These are phyloP conservation scores for Galium porrigens DNA, from an alignment of 305 asterid genomes.

Conservation along the genomic window DNA sequence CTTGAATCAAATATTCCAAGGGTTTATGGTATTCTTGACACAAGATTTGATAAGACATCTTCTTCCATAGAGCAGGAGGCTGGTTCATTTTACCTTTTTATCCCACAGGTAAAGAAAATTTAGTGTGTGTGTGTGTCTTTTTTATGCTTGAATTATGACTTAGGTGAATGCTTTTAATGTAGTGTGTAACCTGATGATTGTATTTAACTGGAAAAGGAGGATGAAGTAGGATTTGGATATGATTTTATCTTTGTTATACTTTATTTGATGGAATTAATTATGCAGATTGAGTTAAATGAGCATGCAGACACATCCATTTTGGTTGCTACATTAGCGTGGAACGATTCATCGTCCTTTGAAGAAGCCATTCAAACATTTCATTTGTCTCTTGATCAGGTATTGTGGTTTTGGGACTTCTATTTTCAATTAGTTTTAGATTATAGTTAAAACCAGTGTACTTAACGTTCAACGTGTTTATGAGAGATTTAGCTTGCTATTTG, in stretches of 20 bases:
- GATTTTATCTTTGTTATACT: background rate
- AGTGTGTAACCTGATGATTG: background rate
- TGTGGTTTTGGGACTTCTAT: conserved; percentile 17
- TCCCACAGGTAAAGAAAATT: conserved; percentile 52
- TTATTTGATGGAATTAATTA: background rate
- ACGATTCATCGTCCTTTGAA: conserved; percentile 37
- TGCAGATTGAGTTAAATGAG: conserved; percentile 78
- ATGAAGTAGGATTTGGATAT: background rate
- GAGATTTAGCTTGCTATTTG: conserved; percentile 1
- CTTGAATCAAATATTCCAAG: conserved; percentile 51
- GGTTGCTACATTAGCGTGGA: conserved; percentile 67
- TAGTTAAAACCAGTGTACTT: background rate
- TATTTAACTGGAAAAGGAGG: background rate
- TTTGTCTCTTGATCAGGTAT: conserved; percentile 59
- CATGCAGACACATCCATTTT: conserved; percentile 51
- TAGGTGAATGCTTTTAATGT: conserved; percentile 5
- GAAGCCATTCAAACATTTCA: conserved; percentile 48
- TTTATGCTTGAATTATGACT: conserved; percentile 4
- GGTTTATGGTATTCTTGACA: conserved; percentile 75
- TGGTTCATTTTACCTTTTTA: conserved; percentile 58
- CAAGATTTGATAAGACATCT: conserved; percentile 34
- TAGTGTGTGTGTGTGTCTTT: background rate
- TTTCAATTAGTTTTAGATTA: background rate
- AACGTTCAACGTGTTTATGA: background rate
- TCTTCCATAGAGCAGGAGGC: conserved; percentile 39